A percentile compares a stretch with the other conserved stretches of the same genome.
These are phyloP conservation scores for Komagataella ulmi DNA, from an alignment of 805 yeast species.

Conservation along the genomic window DNA sequence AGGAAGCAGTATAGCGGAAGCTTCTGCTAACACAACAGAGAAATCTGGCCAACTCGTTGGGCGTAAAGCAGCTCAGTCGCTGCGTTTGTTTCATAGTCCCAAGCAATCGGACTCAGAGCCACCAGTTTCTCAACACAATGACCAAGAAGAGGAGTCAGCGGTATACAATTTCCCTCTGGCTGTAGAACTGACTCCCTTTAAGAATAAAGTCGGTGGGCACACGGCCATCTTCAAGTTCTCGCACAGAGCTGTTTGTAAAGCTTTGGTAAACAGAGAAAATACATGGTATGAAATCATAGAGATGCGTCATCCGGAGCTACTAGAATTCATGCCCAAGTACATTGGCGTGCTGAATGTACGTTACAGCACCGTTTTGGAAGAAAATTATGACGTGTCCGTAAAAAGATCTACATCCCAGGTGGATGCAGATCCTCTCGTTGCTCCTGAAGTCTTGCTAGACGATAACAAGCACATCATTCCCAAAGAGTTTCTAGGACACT, in stretches of 20 bases:
- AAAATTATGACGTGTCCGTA: constrained; percentile 5
- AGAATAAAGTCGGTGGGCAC: constrained; percentile 95
- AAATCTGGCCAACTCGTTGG: constrained; percentile 22
- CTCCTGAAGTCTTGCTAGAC: constrained; percentile 77
- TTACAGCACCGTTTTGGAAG: constrained; percentile 31
- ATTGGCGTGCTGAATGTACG: constrained; percentile 91
- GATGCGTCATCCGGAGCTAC: constrained; percentile 55
- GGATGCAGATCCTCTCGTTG: constrained; percentile 15
- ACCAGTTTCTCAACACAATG: constrained; percentile 6
- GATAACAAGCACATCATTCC: constrained; percentile 92
- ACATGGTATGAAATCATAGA: constrained; percentile 87
- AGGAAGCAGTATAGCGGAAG: background rate
- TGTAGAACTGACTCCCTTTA: constrained; percentile 83
- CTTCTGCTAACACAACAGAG: background rate
- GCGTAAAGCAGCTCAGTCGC: constrained; percentile 43
- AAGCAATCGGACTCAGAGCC: background rate
- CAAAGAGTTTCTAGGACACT: constrained; percentile 56
- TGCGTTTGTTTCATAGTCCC: constrained; percentile 28
- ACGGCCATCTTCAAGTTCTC: constrained; percentile 92
- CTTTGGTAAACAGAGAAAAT: constrained; percentile 81
- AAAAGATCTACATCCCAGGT: background rate
- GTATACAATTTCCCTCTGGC: constrained; percentile 44
- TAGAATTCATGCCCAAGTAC: constrained; percentile 84
- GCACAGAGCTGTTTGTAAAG: constrained; percentile 87
- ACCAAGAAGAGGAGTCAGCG: constrained; percentile 13